Percentiles rank a stretch among this genome's conserved stretches.
Conservation (phyloP, 345 rosid genomes). For the Nephelium lappaceum region DNA sequence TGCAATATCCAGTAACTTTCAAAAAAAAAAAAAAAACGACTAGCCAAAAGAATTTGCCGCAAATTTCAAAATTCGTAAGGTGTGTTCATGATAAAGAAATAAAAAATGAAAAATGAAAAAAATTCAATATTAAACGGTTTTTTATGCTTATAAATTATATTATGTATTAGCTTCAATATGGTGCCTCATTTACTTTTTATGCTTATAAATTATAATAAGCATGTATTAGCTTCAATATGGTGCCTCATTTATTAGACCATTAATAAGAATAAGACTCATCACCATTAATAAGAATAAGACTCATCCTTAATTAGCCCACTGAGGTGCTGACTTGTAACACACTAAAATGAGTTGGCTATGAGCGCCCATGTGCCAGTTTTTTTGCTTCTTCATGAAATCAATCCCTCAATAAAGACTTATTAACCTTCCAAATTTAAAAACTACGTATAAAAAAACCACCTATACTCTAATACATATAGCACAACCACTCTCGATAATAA, state of each 20-base stretch:
- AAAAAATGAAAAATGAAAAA: too few relatives aligned
- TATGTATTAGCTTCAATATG: not conserved
- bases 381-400: not conserved
- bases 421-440: not conserved
- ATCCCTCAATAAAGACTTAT: not conserved
- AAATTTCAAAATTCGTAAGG: not conserved
- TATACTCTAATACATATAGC: not conserved
- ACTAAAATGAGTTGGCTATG: slow-evolving; percentile 8
- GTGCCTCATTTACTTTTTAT: not conserved
- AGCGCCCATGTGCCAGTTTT: not conserved
- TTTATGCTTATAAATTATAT: too few relatives aligned
- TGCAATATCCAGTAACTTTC: too few relatives aligned
- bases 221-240: not conserved
- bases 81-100: not conserved
- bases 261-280: not conserved
- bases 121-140: not conserved
- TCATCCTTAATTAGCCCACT: not conserved
- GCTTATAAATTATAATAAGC: too few relatives aligned
- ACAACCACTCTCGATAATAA: not conserved
- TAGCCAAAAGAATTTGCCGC: not conserved
- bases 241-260: not conserved
- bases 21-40: not conserved
- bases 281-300: not conserved
- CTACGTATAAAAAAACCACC: too few relatives aligned
- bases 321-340: not conserved